Evolutionary conservation across 2,329 filamentous ascomycete species (phyloP).

Genomic region (Neophaeococcomyces aloes): DNA sequence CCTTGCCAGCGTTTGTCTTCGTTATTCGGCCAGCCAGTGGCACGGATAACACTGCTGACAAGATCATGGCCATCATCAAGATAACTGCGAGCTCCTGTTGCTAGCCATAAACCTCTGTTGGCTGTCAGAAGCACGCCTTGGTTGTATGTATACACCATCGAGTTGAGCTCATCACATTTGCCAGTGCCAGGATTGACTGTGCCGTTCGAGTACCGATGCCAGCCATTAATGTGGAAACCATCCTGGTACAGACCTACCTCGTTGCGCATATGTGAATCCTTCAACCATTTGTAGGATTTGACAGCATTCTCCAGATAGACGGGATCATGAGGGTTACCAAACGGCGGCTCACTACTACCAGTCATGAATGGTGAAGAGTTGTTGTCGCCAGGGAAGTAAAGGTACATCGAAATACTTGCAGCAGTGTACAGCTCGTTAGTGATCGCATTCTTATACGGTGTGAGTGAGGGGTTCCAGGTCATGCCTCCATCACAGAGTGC

Average conservation of each 20-base stretch:
- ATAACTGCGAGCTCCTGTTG: slow-evolving; percentile 61
- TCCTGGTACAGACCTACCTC: slow-evolving; percentile 62
- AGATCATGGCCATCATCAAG: slow-evolving; percentile 71
- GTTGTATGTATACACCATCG: slow-evolving; percentile 93
- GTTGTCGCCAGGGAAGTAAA: slow-evolving; percentile 71
- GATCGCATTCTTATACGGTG: slow-evolving; percentile 91
- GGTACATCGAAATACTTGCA: slow-evolving; percentile 78
- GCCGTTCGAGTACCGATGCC: slow-evolving; percentile 33
- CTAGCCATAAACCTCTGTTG: slow-evolving; percentile 66
- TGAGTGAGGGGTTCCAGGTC: slow-evolving; percentile 72
- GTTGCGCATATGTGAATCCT: slow-evolving; percentile 70
- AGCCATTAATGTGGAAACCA: slow-evolving; percentile 73
- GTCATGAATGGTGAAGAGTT: slow-evolving; percentile 58
- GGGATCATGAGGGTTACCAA: slow-evolving; percentile 43
- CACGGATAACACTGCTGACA: slow-evolving; percentile 60
- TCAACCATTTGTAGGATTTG: slow-evolving; percentile 72
- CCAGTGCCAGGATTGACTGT: slow-evolving; percentile 53
- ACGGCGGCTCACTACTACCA: slow-evolving; percentile 22
- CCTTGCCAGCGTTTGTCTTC: slow-evolving; percentile 51
- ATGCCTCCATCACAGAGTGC: slow-evolving; percentile 76
- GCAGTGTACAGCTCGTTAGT: slow-evolving; percentile 86
- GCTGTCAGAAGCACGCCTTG: slow-evolving; percentile 83
- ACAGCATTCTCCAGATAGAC: slow-evolving; percentile 63
- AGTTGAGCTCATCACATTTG: slow-evolving; percentile 67
- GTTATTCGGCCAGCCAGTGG: slow-evolving; percentile 59